Evolutionary conservation across 352 stramenopile species (phyloP).

Genomic region (Saprolegnia diclina): DNA sequence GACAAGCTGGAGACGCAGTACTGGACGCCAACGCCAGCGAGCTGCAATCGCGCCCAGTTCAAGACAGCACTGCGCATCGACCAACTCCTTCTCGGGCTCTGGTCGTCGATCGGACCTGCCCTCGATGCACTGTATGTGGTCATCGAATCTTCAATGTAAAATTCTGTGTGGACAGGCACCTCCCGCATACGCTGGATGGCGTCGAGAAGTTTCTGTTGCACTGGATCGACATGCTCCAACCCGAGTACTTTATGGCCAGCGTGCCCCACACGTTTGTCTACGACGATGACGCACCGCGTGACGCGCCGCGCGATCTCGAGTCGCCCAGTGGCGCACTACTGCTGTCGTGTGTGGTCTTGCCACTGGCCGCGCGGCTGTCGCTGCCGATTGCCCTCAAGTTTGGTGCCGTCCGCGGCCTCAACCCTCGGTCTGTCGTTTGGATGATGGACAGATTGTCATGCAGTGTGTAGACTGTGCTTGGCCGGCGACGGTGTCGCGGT

Average conservation of each 20-base stretch:
- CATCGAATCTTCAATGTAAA: too few species aligned
- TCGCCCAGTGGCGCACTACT: slow-evolving; percentile 50
- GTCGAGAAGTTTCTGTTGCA: slow-evolving; percentile 75
- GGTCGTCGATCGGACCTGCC: slow-evolving; percentile 58
- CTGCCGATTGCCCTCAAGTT: slow-evolving; percentile 93
- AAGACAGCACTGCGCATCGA: slow-evolving; percentile 88
- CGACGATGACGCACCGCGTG: slow-evolving; percentile 30
- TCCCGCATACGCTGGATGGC: slow-evolving; percentile 68
- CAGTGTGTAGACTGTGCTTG: slow-evolving; percentile 33
- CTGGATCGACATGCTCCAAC: slow-evolving; percentile 90
- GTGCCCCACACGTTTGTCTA: slow-evolving; percentile 75
- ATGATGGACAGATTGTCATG: background rate
- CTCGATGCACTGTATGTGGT: slow-evolving; percentile 40
- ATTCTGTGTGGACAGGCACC: slow-evolving; percentile 41
- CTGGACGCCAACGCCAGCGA: slow-evolving; percentile 11
- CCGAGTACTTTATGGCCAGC: slow-evolving; percentile 93
- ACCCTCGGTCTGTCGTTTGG: slow-evolving; percentile 48
- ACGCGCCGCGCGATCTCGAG: slow-evolving; percentile 18
- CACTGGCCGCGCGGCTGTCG: slow-evolving; percentile 79
- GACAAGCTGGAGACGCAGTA: slow-evolving; percentile 41
- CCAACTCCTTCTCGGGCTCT: slow-evolving; percentile 85
- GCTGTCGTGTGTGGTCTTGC: slow-evolving; percentile 85
- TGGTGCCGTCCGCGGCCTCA: slow-evolving; percentile 84
- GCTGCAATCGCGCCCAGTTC: slow-evolving; percentile 57
- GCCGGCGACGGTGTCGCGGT: slow-evolving; percentile 90